Evolutionary conservation across 2,329 filamentous ascomycete species (phyloP), one percentile per base, ranked within the genome.

Genomic region (Calonectria ilicicola): DNA sequence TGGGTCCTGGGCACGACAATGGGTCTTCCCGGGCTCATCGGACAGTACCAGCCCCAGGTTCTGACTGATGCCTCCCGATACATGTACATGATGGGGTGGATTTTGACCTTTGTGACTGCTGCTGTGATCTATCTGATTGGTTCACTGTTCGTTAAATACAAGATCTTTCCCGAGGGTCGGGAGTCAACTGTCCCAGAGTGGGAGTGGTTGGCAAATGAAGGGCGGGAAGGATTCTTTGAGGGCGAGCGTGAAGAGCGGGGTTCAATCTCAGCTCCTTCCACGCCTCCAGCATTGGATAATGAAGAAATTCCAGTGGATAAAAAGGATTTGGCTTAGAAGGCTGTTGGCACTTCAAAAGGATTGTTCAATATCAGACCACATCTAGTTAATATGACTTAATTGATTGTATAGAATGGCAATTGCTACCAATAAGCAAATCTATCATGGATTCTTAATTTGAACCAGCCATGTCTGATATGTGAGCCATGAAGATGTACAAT

Each of bases 51-150:
- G 58, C 79, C 80, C 5, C 63, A 76, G n/a, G 69, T 71, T 21
- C 67, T 81, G 17, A 76, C 74, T 53, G 63, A 76, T 26, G 74
- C 79, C 2, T 78, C 78, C 9, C 70, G 74, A 26, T 67, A 80
- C 67, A 81, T 81, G 80, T 81, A 81, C 74, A 81, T 73, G 76
- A 78, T 81, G 76, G 80, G 80, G 19, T 81, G 79, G 79, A 32
- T 82, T 8, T 65, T 82, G 62, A 82, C 80, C 0, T 79, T 82
- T 56, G 66, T 76, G 19, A 75, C 80, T 4, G 78, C 79, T 2
- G 75, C 74, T 29, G 67, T 79, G 29, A 56, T 81, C 10, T 83
- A 83, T 70, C 65, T 77, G 3, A 65, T 77, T 0, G 46, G 75
- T 15, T 67, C 65, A 1, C 42, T 53, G 8, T 69, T 82, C 29